Conservation (phyloP, 2,329 filamentous ascomycete species). For the Penicillium sp. region DNA sequence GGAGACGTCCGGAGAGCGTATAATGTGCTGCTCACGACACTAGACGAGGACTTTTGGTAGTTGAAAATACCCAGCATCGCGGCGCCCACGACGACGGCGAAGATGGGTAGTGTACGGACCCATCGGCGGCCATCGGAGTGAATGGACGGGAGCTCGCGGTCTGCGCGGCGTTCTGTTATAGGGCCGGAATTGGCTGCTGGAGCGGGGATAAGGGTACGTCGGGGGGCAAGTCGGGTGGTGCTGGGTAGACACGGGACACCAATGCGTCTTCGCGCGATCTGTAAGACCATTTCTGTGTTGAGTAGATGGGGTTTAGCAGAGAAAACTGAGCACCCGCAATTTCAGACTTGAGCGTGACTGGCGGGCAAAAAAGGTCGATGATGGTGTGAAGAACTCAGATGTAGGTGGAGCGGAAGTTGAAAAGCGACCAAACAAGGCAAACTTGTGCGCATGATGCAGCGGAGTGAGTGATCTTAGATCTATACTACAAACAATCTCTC, state of each 20-base stretch:
- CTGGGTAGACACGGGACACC: conserved; percentile 24
- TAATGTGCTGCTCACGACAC: conserved; percentile 82
- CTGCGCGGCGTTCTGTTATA: conserved; percentile 57
- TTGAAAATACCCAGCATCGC: conserved; percentile 93
- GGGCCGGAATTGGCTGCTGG: conserved; percentile 57
- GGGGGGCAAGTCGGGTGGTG: conserved; percentile 24
- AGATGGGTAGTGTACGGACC: conserved; percentile 78
- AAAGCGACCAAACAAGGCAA: conserved; percentile 26
- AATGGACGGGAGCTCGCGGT: conserved; percentile 57
- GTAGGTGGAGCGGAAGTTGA: conserved; percentile 5
- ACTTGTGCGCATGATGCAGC: conserved; percentile 14
- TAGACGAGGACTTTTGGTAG: conserved; percentile 93
- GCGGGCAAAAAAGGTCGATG: not conserved
- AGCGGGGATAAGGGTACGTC: conserved; percentile 55
- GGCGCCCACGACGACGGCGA: conserved; percentile 71
- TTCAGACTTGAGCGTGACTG: not conserved
- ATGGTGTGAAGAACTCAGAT: conserved; percentile 9
- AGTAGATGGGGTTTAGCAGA: not conserved
- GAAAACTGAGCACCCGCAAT: not conserved
- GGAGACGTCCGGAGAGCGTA: conserved; percentile 87
- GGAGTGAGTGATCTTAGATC: not conserved
- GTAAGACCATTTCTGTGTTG: conserved; percentile 23
- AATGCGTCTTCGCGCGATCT: conserved; percentile 24
- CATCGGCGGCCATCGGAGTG: conserved; percentile 59
- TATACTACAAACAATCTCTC: not conserved